Base-by-base conservation (phyloP, 768 basidiomycete species). In the Collybia sp. region DNA sequence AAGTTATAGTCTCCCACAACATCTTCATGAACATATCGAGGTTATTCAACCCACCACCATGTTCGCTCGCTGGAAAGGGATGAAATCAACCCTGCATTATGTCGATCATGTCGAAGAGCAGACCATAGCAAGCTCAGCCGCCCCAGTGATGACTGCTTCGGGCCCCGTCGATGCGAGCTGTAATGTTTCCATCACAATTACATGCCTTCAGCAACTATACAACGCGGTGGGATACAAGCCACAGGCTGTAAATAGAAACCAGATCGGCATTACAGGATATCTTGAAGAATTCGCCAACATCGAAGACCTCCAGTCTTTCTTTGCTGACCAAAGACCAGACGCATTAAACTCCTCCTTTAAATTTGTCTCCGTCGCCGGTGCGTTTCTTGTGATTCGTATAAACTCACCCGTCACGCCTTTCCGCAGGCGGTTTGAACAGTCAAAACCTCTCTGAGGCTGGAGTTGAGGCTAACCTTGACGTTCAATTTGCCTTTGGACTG, bases 31-130 rank as follows among this genome's bases (percentile, higher is more conserved):
- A 1, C 83, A 87, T 54, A 57, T 87, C 43, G 82, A 85, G 40
- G 62, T 86, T 30, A 65, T 88, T 30, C 80, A 84, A 46, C 85
- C 85, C 0, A 86, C 86, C 0, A 87, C 83, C 1, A 72, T 77
- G 59, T 88, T 87, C 50, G 70, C 73, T n/a, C 72, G 73, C 44
- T 63, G 76, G 45, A 75, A 69, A 50, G 61, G 62, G 6, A 63
- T 75, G 44, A 70, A 55, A 51, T 72, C 73, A 10, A 76, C 66
- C 0, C 52, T 78, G 17, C 63, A 68, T 44, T 64, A 56, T 55
- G 12, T 49, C 2, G 48, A 63, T 10, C 51, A 54, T 1, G 34
- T 52, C 30, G 50, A 51, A 12, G 53, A 47, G 56, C 58, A 46
- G 62, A 59, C 47, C 50, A 58, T 20, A 58, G 43, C 38, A 6